Evolutionary conservation across 2,329 filamentous ascomycete genomes (phyloP), one percentile per base, ranked within the genome.

Genomic region (Talaromyces funiculosus): DNA sequence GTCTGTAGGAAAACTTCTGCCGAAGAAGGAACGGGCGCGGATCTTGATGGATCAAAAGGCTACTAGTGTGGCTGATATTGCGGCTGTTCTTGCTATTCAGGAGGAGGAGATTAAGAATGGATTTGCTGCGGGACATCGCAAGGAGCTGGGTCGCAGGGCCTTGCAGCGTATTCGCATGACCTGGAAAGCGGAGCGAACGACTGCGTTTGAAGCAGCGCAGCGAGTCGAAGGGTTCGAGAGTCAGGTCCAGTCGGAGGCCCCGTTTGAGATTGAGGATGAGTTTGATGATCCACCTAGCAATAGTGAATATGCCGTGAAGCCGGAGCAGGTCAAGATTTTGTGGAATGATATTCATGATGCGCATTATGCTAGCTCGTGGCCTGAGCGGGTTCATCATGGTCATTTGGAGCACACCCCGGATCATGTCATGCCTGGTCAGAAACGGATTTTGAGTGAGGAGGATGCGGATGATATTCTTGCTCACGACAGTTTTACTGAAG

Each of bases 31-130:
- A 62, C 75, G 81, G 22, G 80, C 79, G n/a, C 76, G 76, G 59
- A 75, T 75, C 47, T 75, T 87, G 47, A 86, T 86, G 84, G 77
- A 87, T 67, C 85, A 87, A 69, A 85, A 84, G 69, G 84, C 83
- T n/a, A 86, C 84, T 60, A 80, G 77, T 45, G 78, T 86, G 20
- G 85, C 84, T 4, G 85, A 87, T 67, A 69, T 86, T 24, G 83
- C 84, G 0, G 80, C 82, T 20, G 82, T 86, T 3, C 68, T 87
- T 57, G 63, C 71, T 26, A 76, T 81, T 62, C 81, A 84, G 66
- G 73, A 80, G 43, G 66, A 74, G 49, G 71, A 71, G 59, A 66
- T 74, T 53, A 56, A 64, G 43, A 62, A 70, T 37, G 71, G 70
- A 18, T 65, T 74, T 16, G 68, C 71, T 7, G 68, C 69, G 22